Base-by-base conservation (phyloP, 2,329 filamentous ascomycete species). In the Epichloe brachyelytri region DNA sequence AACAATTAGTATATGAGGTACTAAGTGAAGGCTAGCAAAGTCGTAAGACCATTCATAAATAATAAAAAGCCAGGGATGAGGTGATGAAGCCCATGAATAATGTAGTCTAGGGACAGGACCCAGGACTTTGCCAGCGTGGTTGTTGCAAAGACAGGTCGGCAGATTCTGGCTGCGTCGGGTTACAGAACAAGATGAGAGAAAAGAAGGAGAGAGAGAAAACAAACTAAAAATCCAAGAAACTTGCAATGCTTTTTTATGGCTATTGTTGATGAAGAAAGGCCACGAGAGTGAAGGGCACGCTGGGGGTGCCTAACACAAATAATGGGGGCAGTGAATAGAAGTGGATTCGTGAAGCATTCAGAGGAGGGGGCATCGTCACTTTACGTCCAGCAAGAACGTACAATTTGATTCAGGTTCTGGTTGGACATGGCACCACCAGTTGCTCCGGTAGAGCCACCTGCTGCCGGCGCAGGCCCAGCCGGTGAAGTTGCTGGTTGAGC, bases 381-480 rank as follows among this genome's bases (percentile, higher is more conserved):
- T 36, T 1, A n/a, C 4, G 6, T 3, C 34, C 37, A 30, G 30
- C 3, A 17, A 19, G 7, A 44, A 49, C 90, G 78, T 77, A 96
- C 91, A 68, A 97, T 97, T 60, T 95, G 89, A 61, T 97, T 97
- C 1, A 96, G 69, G 63, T 96, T 95, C 61, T 94, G 88, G 56
- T 91, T 88, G 2, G 85, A 88, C 69, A 88, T 83, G 10, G 70
- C 66, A 19, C 60, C 57, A 7, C 55, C 55, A 36, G 53, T 51
- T 11, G 57, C 37, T 6, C 59, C 60, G 5, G 68, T 60, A 2
- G 69, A 55, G 33, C 65, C 54, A 5, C 68, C 57, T 17, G 70
- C 61, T 7, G 60, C 58, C 26, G 64, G 57, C 22, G 62, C 54
- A 46, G 59, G 54, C 4, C 59, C 58, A 50, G 63, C 62, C 26